phyloP scores from a whole-genome alignment of 2,329 filamentous ascomycete genomes.

The Dothideomycetes sp. region DNA sequence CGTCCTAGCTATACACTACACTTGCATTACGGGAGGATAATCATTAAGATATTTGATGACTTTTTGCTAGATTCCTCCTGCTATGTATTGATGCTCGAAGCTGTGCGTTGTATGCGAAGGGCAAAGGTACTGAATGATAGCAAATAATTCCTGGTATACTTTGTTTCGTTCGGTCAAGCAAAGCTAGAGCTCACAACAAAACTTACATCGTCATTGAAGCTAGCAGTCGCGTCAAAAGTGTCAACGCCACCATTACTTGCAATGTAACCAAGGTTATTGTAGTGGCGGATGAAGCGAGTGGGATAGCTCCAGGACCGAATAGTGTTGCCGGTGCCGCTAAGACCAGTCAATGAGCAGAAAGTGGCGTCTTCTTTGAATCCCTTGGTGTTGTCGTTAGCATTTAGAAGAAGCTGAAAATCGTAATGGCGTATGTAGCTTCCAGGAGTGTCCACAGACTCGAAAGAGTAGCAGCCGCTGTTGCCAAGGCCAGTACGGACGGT shows the following conservation, averaged over 20 bases:
- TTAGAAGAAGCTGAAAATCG: slow-evolving; percentile 40
- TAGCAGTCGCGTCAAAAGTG: slow-evolving; percentile 36
- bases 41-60: too few relatives aligned
- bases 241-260: slow-evolving; percentile 48
- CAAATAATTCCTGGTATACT: too few relatives aligned
- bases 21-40: too few relatives aligned
- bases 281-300: slow-evolving; percentile 48
- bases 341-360: slow-evolving; percentile 45
- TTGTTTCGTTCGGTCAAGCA: too few relatives aligned
- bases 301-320: slow-evolving; percentile 51
- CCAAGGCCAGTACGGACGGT: slow-evolving; percentile 44
- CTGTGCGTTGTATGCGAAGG: too few relatives aligned
- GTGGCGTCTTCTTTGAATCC: slow-evolving; percentile 51
- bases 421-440: slow-evolving; percentile 49
- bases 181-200: slow-evolving; percentile 37
- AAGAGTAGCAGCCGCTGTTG: slow-evolving; percentile 48
- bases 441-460: slow-evolving; percentile 47
- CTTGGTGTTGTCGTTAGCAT: slow-evolving; percentile 44
- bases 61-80: too few relatives aligned
- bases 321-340: slow-evolving; percentile 41
- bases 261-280: slow-evolving; percentile 32
- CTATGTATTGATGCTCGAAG: too few relatives aligned
- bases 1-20: too few relatives aligned
- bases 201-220: slow-evolving; percentile 46
- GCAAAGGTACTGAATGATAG: too few relatives aligned